Conservation (phyloP, 805 yeast species). For the Dipodascus albidus region DNA sequence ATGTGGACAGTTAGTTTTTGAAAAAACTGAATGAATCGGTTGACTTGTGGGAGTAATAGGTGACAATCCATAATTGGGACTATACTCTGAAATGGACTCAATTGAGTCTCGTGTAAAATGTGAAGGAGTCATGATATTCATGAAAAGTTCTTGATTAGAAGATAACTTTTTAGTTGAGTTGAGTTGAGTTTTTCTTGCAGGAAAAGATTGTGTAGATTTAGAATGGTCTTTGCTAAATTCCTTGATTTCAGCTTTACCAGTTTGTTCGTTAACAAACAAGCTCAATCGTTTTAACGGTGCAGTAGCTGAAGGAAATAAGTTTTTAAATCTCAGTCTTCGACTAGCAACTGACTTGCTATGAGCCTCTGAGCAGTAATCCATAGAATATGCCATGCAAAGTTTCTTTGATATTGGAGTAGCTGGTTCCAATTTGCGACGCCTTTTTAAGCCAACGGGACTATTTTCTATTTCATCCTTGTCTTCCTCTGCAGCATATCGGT, state of each 20-base stretch:
- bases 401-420: neutral
- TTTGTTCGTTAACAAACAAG: neutral
- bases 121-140: neutral
- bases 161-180: too few relatives aligned
- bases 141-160: too few relatives aligned
- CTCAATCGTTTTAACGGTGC: neutral
- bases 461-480: neutral
- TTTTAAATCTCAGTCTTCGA: neutral
- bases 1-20: neutral
- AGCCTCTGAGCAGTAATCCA: constrained; percentile 1
- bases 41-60: neutral
- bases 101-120: neutral
- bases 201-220: neutral
- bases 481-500: neutral
- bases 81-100: neutral
- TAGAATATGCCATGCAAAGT: neutral
- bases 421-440: neutral
- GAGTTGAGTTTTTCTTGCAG: too few relatives aligned
- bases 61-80: neutral
- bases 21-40: neutral
- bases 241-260: neutral
- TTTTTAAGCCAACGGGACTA: neutral
- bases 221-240: neutral
- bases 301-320: neutral
- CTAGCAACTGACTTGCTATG: neutral